Evolutionary conservation across 176 grass and related monocot species (phyloP), one percentile per base, ranked within the genome.

Genomic region (Aegilops umbellulata): DNA sequence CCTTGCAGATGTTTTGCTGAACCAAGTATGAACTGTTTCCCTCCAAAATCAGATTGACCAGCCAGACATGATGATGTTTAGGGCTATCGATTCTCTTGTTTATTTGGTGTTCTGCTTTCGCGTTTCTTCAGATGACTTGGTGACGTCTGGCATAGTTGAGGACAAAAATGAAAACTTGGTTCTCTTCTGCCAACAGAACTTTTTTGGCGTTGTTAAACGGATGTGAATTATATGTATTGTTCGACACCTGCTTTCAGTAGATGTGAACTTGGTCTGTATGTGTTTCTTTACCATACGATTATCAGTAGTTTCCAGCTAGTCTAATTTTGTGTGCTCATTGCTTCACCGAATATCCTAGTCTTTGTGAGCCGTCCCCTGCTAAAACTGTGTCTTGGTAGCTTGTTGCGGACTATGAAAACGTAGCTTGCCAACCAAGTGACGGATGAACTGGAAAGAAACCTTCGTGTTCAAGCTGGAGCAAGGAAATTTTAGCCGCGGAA

Each of bases 31-130:
- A 79, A 12, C 2, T 17, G 10, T 69, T 69, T 0, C 23, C 29
- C n/a, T 84, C 11, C 8, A 74, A 76, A 84, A 84, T 80, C 61
- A 39, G 76, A 69, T 26, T 47, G 34, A 60, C 26, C 47, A 32
- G 10, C 7, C 57, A 25, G 64, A 53, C 69, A 7, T 60, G 1
- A n/a, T n/a, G n/a, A n/a, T n/a, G n/a, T n/a, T n/a, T n/a, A n/a
- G n/a, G 22, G 38, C 24, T 61, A 17, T 64, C 6, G 39, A 72
- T 72, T 65, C 0, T 17, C n/a, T 17, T 31, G 41, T 75, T 75
- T 14, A 24, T 8, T 8, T 25, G 7, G 12, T 38, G 2, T 13
- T 65, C 8, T 32, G 41, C 12, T 19, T 58, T 64, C 36, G 27
- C 5, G 3, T 19, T 77, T 71, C 27, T 30, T 32, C 29, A 78